phyloP scores from a whole-genome alignment of 805 yeast genomes.

The Grigorovia transvaalensis region DNA sequence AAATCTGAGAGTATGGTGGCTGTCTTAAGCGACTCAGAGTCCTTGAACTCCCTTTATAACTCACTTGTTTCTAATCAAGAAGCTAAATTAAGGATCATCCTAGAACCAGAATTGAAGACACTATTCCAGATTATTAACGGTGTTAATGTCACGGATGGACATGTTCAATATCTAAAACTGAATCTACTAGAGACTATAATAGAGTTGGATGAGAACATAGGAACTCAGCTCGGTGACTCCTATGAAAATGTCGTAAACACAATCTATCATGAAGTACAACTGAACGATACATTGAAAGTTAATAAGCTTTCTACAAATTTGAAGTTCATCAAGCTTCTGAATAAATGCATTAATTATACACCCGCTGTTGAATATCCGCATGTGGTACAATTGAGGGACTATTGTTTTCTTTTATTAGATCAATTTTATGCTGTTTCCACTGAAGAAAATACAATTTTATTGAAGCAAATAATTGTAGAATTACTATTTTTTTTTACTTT shows the following conservation, averaged over 20 bases:
- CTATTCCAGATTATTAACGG: background rate
- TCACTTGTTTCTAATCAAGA: background rate
- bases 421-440: background rate
- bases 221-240: constrained; percentile 12
- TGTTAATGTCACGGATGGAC: background rate
- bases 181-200: constrained; percentile 15
- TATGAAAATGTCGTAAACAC: constrained; percentile 9
- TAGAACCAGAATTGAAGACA: constrained; percentile 1
- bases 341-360: constrained; percentile 12
- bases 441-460: background rate
- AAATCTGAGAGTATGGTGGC: background rate
- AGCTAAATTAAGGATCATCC: background rate
- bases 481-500: constrained; percentile 10
- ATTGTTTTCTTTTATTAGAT: constrained; percentile 5
- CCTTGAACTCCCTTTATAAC: background rate
- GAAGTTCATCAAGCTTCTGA: constrained; percentile 15
- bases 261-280: constrained; percentile 5
- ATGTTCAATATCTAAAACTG: constrained; percentile 10
- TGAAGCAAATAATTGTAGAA: constrained; percentile 7
- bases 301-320: constrained; percentile 8
- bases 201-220: constrained; percentile 13
- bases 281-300: constrained; percentile 7
- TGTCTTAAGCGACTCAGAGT: background rate
- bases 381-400: constrained; percentile 2
- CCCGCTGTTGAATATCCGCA: constrained; percentile 8